Evolutionary conservation across 2,329 filamentous ascomycete species (phyloP).

Genomic region (Cladosporium velox): DNA sequence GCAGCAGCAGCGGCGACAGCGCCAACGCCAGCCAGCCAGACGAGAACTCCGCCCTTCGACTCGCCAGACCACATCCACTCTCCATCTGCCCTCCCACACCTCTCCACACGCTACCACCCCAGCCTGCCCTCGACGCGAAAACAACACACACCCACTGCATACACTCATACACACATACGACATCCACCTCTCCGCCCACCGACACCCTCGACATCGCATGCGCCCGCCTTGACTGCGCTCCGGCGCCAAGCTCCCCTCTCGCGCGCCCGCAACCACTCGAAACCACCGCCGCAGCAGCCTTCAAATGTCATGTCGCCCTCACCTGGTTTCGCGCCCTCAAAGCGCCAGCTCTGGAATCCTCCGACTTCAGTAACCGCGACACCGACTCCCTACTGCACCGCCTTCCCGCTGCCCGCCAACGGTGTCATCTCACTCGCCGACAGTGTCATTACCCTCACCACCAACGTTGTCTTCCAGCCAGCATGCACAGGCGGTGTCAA

Average conservation of each 20-base stretch:
- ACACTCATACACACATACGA: not conserved
- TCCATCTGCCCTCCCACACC: constrained; percentile 2
- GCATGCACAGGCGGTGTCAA: constrained; percentile 51
- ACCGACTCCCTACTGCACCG: constrained; percentile 54
- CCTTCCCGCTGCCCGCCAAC: constrained; percentile 62
- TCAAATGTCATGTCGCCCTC: constrained; percentile 22
- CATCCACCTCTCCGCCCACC: not conserved
- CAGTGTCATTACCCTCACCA: constrained; percentile 60
- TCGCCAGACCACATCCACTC: constrained; percentile 2
- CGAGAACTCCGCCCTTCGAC: not conserved
- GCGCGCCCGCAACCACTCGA: constrained; percentile 7
- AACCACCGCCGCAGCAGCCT: constrained; percentile 5
- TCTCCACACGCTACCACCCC: not conserved
- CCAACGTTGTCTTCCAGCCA: constrained; percentile 62
- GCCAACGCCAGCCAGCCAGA: not conserved
- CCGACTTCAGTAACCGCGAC: constrained; percentile 25
- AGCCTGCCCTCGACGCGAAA: not conserved
- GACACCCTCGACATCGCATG: constrained; percentile 14
- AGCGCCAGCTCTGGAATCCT: constrained; percentile 38
- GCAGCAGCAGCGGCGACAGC: not conserved
- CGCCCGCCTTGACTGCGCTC: constrained; percentile 19
- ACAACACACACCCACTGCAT: not conserved
- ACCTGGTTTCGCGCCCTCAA: constrained; percentile 19
- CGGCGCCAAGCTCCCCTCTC: constrained; percentile 14
- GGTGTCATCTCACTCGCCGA: constrained; percentile 57